A percentile compares a stretch with the other conserved stretches of the same genome.
Conservation (phyloP, 2,329 filamentous ascomycete species). For the Chaetomium olivaceum region DNA sequence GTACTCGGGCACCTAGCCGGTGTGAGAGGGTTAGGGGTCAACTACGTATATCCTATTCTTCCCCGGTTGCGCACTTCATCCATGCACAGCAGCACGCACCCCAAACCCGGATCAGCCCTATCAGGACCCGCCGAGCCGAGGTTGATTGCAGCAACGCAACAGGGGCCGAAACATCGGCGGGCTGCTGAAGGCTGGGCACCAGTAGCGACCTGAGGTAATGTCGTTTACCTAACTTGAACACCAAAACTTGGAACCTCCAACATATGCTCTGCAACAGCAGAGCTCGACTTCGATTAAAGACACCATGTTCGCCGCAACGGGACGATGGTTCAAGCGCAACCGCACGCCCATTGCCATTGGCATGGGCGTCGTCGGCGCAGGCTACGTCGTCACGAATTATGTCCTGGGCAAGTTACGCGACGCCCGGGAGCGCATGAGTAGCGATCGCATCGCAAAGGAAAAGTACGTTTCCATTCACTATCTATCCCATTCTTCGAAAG, state of each 20-base stretch:
- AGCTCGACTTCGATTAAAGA: not conserved
- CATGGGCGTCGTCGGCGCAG: conserved; percentile 81
- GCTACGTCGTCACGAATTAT: conserved; percentile 92
- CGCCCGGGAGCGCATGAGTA: conserved; percentile 93
- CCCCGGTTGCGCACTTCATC: not conserved
- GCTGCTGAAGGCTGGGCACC: not conserved
- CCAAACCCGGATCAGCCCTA: conserved; percentile 9
- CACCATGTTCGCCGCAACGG: conserved; percentile 68
- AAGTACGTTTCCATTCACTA: conserved; percentile 62
- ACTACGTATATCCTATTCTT: not conserved
- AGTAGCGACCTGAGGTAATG: not conserved
- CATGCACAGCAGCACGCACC: not conserved
- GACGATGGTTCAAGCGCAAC: conserved; percentile 91
- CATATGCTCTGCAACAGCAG: conserved; percentile 12
- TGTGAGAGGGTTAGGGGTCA: conserved; percentile 8
- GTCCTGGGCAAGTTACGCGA: conserved; percentile 87
- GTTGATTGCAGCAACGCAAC: conserved; percentile 7
- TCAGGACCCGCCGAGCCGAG: conserved; percentile 16
- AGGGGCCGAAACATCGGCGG: conserved; percentile 3
- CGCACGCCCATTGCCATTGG: conserved; percentile 86
- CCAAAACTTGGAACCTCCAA: not conserved
- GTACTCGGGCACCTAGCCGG: too few relatives aligned
- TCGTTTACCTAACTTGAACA: not conserved
- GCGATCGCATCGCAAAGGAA: conserved; percentile 92
- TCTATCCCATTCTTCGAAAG: not conserved